Evolutionary conservation across 140 eudicot genomes (phyloP), one percentile per base, ranked within the genome.

Genomic region (Bidens hawaiensis): DNA sequence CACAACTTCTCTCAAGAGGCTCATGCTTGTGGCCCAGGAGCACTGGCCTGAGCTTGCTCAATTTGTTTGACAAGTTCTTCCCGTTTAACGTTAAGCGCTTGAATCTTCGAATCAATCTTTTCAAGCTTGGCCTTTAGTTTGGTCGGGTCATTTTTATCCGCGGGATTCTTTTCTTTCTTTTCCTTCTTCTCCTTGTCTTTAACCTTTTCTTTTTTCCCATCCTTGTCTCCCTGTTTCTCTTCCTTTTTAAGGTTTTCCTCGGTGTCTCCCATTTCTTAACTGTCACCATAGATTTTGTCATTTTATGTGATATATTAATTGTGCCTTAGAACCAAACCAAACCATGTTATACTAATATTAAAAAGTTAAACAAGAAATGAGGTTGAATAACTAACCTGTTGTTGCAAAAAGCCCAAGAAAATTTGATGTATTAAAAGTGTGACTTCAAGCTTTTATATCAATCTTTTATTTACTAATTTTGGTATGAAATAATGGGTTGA

Each of bases 101-200:
- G 81, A 64, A 85, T 82, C 81, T 80, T 82, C 12, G 74, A 28
- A 16, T 86, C 83, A 40, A 89, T 62, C 70, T 81, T 83, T 52
- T 83, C 93, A 19, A 85, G 72, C 61, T 83, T 83, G 8, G 36
- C 73, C 65, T 76, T 85, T n/a, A 89, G 75, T 65, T 85, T 83
- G 15, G 76, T 28, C 2, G 87, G 78, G 46, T 81, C 87, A 6
- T 72, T 86, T 50, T 79, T 77, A 79, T 83, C 87, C 67, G 81
- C 84, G 17, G 87, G 83, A 45, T 82, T 81, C 75, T 77, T 89
- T 17, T 68, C 74, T 81, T 83, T 83, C 66, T 89, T 76, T 63
- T 82, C 78, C 78, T 85, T 77, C 53, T 83, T 79, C 74, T 80
- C 78, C 78, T 83, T 77, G 73, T 83, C 78, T 47, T 79, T 72